These are phyloP conservation scores for Kazachstania psychrophila DNA, from an alignment of 805 yeast genomes.

Conservation along the genomic window DNA sequence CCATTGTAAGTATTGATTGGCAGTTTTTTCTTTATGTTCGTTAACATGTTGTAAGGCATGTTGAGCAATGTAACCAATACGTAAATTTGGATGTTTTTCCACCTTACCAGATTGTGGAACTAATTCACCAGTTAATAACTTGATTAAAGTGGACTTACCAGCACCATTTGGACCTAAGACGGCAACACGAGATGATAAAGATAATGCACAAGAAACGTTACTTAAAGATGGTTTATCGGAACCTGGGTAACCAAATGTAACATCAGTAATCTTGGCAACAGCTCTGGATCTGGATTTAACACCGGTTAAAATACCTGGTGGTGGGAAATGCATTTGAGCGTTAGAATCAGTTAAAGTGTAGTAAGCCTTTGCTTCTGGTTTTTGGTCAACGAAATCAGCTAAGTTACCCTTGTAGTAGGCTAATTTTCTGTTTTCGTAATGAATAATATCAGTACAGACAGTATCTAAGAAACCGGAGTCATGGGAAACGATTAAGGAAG, in stretches of 20 bases:
- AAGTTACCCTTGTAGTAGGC: slow-evolving; percentile 94
- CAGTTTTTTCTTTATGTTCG: slow-evolving; percentile 94
- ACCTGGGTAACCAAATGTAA: slow-evolving; percentile 85
- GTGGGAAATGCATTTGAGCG: slow-evolving; percentile 96
- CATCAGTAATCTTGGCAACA: slow-evolving; percentile 78
- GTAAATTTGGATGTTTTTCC: slow-evolving; percentile 95
- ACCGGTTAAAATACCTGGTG: slow-evolving; percentile 96
- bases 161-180: slow-evolving; percentile 98
- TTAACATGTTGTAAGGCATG: slow-evolving; percentile 97
- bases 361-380: slow-evolving; percentile 94
- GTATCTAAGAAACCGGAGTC: slow-evolving; percentile 93
- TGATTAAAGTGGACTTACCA: slow-evolving; percentile 93
- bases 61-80: slow-evolving; percentile 98
- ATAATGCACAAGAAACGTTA: slow-evolving; percentile 80
- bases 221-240: slow-evolving; percentile 71
- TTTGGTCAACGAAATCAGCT: slow-evolving; percentile 80
- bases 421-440: slow-evolving; percentile 89
- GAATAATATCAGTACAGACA: slow-evolving; percentile 94
- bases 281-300: slow-evolving; percentile 91
- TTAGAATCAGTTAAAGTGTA: slow-evolving; percentile 88
- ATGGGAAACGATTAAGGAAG: slow-evolving; percentile 93
- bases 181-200: slow-evolving; percentile 94
- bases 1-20: slow-evolving; percentile 97
- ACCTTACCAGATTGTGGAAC: slow-evolving; percentile 81
- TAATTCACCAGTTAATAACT: slow-evolving; percentile 84